Percentiles rank a stretch among this genome's conserved stretches.
phyloP scores from a whole-genome alignment of 2,329 filamentous ascomycete species.

The Arthroderma sp. region DNA sequence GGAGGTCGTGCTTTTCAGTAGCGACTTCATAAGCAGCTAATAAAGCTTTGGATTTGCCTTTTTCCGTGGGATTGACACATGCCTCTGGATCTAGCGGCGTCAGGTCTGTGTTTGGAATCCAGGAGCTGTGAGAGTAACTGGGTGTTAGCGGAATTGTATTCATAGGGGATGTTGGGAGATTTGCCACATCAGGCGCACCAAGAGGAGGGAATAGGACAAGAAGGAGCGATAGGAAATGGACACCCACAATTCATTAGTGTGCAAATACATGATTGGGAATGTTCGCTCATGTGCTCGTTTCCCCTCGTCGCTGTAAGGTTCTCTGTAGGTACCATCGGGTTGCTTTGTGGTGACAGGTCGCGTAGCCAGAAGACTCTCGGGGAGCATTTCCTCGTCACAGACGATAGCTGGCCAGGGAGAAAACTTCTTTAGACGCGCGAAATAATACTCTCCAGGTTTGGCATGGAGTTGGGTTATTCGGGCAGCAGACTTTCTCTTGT shows the following conservation, averaged over 20 bases:
- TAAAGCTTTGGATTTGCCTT: constrained; percentile 67
- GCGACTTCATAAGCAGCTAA: constrained; percentile 69
- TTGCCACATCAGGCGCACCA: neutral
- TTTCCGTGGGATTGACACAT: constrained; percentile 53
- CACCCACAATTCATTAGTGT: constrained; percentile 93
- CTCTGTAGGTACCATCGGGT: constrained; percentile 72
- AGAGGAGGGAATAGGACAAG: constrained; percentile 1
- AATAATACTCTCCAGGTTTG: constrained; percentile 80
- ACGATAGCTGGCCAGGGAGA: constrained; percentile 91
- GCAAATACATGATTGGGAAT: constrained; percentile 89
- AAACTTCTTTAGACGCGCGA: constrained; percentile 88
- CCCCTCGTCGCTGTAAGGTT: constrained; percentile 75
- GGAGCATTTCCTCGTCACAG: constrained; percentile 89
- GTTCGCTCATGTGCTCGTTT: constrained; percentile 75
- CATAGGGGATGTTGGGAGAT: neutral
- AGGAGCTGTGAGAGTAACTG: constrained; percentile 48
- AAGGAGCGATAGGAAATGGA: neutral
- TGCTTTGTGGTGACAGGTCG: constrained; percentile 75
- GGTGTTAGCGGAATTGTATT: neutral
- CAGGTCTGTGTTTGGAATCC: constrained; percentile 77
- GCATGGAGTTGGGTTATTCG: constrained; percentile 63
- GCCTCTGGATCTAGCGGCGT: constrained; percentile 62
- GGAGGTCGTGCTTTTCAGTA: constrained; percentile 60
- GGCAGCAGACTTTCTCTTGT: constrained; percentile 68
- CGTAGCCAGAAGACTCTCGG: constrained; percentile 57